Base-by-base conservation (phyloP, 2,329 filamentous ascomycete species). In the Trematosphaeria pertusa region DNA sequence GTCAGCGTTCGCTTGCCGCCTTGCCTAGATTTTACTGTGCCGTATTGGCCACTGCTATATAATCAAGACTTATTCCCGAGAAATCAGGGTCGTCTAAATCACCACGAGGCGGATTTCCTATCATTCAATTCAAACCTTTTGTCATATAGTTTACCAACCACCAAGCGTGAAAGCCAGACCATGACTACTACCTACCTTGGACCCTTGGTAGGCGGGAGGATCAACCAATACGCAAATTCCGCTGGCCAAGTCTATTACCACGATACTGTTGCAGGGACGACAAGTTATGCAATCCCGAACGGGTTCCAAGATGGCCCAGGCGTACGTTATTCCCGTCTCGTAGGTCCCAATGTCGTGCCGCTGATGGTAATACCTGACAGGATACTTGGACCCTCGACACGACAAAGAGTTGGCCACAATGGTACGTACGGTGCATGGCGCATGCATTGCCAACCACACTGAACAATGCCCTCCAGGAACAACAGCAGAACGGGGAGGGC, bases 401-500 rank as follows among this genome's bases (percentile, higher is more conserved):
- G 11, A 31, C 28, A 31, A 52, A 52, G 33, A 14, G 18, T 39
- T 52, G 49, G 49, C 38, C 40, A 34, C 49, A 52, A 40, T 52
- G 37, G 26, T 40, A 40, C n/a, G 26, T 31, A 31, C 28, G 28
- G 37, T 40, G 6, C 31, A 40, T 21, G 26, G 37, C 19, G 15
- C 19, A 40, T 40, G 22, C 11, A 40, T 40, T 31, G 12, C 15
- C 9, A 40, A 31, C 37, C 14, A 40, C 19, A n/a, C 37, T 40
- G 15, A 40, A 40, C 20, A 40, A 31, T 40, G 14, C 22, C 12
- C 6, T 30, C 37, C 20, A 40, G 49, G 49, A 52, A 36, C n/a
- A 52, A 54, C 35, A 35, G 32, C 6, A 41, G 50, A 44, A 54
- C 50, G n/a, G 50, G 50, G 12, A 35, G 50, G 31, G 41, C 43